Base-by-base conservation (phyloP, 371 early-diverging fungal genomes). In the Paraphysoderma sedebokerense region DNA sequence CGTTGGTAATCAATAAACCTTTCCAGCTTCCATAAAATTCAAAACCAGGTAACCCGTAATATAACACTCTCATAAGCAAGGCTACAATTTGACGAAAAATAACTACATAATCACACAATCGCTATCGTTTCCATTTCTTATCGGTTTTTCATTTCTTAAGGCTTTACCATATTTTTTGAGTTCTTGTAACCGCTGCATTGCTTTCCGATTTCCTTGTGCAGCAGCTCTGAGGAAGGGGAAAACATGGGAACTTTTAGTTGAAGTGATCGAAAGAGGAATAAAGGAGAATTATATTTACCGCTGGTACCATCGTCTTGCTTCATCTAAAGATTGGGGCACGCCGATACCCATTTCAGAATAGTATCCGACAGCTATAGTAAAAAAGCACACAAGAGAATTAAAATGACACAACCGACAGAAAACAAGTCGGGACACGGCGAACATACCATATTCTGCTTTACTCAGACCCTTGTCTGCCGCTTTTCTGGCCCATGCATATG, bases 391-490 rank as follows among this genome's bases (percentile, higher is more conserved):
- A n/a, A 38, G n/a, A n/a, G n/a, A n/a, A n/a, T n/a, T n/a, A 24
- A 19, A 28, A 31, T 8, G 1, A n/a, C 23, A 36, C 9, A n/a
- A 19, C n/a, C 17, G 38, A 38, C n/a, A 22, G 4, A 2, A 48
- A 19, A 23, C 23, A 34, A n/a, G n/a, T n/a, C 15, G 44, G 32
- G 28, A 48, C 36, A n/a, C 34, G 1, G 87, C 87, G 19, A 42
- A 42, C n/a, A n/a, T n/a, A n/a, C n/a, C n/a, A n/a, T n/a, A n/a
- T 55, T 86, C 87, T n/a, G 88, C 90, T 50, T 85, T 82, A 29
- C 83, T 72, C 36, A 76, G 68, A 0, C 82, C 81, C 52, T 70
- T 74, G 44, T 87, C 87, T 4, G 90, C 89, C 4, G 89, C 87
- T 38, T 76, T 74, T 12, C 79, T 69, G 8, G 89, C 88, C 89